Evolutionary conservation across 345 rosid genomes (phyloP), one percentile per base, ranked within the genome.

Genomic region (Citrus australasica): DNA sequence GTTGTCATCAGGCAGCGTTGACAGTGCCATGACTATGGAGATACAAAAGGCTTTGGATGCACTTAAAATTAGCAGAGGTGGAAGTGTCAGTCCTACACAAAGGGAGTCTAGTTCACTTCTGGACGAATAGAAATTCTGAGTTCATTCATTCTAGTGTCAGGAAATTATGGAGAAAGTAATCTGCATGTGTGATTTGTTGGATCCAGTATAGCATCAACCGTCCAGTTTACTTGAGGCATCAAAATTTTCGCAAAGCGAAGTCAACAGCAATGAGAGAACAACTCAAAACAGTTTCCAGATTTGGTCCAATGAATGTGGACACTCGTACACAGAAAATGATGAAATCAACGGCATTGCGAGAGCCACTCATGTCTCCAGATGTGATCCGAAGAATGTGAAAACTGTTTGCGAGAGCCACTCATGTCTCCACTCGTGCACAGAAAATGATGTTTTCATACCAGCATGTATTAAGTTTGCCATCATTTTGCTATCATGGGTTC

Each of bases 21-120:
- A 94, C 84, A 94, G 99, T 80, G 99, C 99, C 72, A 97, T 97
- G 98, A 92, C 85, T n/a, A 90, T 92, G 97, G 99, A 94, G 82
- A 97, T 94, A 80, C 93, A 94, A 65, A 97, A 97, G 85, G 97
- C 93, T 73, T 80, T 97, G 79, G 92, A 90, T 21, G 97, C 98
- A 24, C 92, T 96, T 42, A 85, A 89, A 77, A 83, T 96, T 69
- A 88, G 89, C 78, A 82, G 92, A 56, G 84, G 93, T 30, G 94
- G 92, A 32, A 90, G 93, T 55, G 92, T 75, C 78, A 92, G 91
- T 83, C 87, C 97, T 59, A 82, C 86, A 21, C 81, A 81, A 74
- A 85, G 91, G 75, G 91, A 77, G 35, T 83, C 91, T 76, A 85
- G 32, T 70, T 75, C 84, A n/a, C 86, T 81, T 70, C 71, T 89